Evolutionary conservation across 805 yeast species (phyloP).

Genomic region (Metschnikowia cubensis): DNA sequence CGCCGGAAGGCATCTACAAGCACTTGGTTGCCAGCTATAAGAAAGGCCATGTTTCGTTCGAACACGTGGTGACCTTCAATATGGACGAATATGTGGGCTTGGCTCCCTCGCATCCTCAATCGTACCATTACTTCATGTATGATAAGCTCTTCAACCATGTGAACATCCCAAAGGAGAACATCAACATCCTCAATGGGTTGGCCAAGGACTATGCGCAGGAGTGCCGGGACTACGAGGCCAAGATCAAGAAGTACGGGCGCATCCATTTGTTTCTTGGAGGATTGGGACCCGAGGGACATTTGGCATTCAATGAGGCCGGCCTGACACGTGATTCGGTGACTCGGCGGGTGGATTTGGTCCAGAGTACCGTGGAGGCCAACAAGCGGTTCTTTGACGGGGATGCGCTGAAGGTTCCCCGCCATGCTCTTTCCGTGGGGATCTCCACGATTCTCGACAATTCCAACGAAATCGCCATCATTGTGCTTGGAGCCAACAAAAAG

Average conservation of each 20-base stretch:
- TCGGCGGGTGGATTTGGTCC: constrained; percentile 44
- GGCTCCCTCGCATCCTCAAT: constrained; percentile 44
- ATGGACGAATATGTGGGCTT: constrained; percentile 59
- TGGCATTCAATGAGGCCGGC: constrained; percentile 59
- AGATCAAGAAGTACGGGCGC: constrained; percentile 45
- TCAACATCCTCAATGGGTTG: constrained; percentile 52
- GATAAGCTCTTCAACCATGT: constrained; percentile 53
- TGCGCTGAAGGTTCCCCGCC: constrained; percentile 44
- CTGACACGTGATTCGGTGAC: constrained; percentile 44
- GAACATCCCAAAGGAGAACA: constrained; percentile 49
- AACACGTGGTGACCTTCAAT: constrained; percentile 54
- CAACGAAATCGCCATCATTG: constrained; percentile 48
- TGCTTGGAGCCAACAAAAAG: constrained; percentile 45
- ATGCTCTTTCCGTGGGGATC: constrained; percentile 53
- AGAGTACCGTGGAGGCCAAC: constrained; percentile 50
- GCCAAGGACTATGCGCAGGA: constrained; percentile 43
- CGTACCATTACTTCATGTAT: constrained; percentile 57
- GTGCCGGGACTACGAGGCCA: constrained; percentile 46
- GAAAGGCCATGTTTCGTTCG: constrained; percentile 41
- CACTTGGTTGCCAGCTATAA: constrained; percentile 42
- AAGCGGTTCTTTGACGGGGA: constrained; percentile 49
- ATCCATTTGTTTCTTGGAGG: constrained; percentile 57
- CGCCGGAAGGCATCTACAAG: constrained; percentile 54
- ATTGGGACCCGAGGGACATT: constrained; percentile 58
- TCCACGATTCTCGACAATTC: constrained; percentile 55